phyloP scores from a whole-genome alignment of 371 early-diverging fungal species.

The Vairimorpha apis region DNA sequence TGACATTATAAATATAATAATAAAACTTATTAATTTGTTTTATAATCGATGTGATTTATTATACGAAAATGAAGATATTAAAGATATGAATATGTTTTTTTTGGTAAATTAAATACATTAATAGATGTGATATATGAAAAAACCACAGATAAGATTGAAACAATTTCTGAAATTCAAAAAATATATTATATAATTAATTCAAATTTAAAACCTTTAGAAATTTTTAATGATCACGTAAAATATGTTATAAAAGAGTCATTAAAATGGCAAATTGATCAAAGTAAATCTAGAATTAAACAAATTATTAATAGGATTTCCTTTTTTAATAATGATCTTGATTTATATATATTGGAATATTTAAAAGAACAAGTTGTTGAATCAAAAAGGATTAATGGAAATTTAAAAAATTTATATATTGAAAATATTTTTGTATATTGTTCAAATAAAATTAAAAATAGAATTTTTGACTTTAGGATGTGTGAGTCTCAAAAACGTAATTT shows the following conservation, averaged over 20 bases:
- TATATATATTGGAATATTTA: constrained; percentile 15
- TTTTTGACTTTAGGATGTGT: constrained; percentile 25
- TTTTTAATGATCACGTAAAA: constrained; percentile 13
- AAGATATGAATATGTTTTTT: constrained; percentile 34
- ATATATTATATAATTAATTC: constrained; percentile 27
- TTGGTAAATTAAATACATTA: constrained; percentile 23
- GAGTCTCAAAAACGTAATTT: constrained; percentile 17
- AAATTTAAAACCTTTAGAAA: constrained; percentile 28
- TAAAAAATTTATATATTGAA: constrained; percentile 8
- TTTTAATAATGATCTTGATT: not conserved
- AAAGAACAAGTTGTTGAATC: constrained; percentile 16
- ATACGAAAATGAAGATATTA: constrained; percentile 37
- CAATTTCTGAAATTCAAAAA: constrained; percentile 5
- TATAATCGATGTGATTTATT: constrained; percentile 17
- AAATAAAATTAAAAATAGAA: constrained; percentile 9
- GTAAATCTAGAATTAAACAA: constrained; percentile 16
- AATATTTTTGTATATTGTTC: constrained; percentile 15
- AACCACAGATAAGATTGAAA: constrained; percentile 15
- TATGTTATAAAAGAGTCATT: constrained; percentile 26
- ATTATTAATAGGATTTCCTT: constrained; percentile 29
- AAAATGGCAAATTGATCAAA: constrained; percentile 22
- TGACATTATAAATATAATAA: constrained; percentile 23
- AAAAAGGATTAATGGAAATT: constrained; percentile 33
- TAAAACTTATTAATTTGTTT: constrained; percentile 26
- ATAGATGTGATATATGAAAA: constrained; percentile 27